phyloP scores from a whole-genome alignment of 768 basidiomycete genomes.

The Sarcodon aspratus region DNA sequence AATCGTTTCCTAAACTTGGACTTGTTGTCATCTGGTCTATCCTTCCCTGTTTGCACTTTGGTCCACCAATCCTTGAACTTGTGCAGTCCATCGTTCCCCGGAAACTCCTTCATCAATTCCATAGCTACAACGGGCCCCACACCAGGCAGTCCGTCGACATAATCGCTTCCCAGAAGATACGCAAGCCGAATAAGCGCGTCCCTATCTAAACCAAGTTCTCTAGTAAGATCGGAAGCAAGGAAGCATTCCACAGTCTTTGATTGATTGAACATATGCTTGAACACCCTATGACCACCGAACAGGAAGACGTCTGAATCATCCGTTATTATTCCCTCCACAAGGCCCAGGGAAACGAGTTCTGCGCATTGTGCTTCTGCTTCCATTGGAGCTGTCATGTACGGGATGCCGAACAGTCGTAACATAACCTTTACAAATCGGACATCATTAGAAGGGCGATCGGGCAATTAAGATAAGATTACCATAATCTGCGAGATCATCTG shows the following conservation, averaged over 20 bases:
- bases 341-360: constrained; percentile 67
- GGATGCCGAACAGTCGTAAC: constrained; percentile 90
- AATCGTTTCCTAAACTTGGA: constrained; percentile 78
- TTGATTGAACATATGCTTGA: constrained; percentile 99
- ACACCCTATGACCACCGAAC: constrained; percentile 90
- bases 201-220: constrained; percentile 81
- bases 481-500: constrained; percentile 87
- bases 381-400: constrained; percentile 98
- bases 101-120: constrained; percentile 91
- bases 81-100: constrained; percentile 72
- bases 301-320: constrained; percentile 99
- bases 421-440: constrained; percentile 44
- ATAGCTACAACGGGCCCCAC: constrained; percentile 95
- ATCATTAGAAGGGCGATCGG: background rate
- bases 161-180: constrained; percentile 93
- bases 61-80: constrained; percentile 93
- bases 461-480: constrained; percentile 18
- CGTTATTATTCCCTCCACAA: constrained; percentile 97
- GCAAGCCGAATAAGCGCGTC: constrained; percentile 84
- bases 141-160: constrained; percentile 84
- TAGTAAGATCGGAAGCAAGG: constrained; percentile 66
- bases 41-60: constrained; percentile 84
- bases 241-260: constrained; percentile 98
- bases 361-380: constrained; percentile 99
- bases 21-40: constrained; percentile 58